Conservation (phyloP, 1,284 basidiomycete genomes). For the Meira nashicola region DNA sequence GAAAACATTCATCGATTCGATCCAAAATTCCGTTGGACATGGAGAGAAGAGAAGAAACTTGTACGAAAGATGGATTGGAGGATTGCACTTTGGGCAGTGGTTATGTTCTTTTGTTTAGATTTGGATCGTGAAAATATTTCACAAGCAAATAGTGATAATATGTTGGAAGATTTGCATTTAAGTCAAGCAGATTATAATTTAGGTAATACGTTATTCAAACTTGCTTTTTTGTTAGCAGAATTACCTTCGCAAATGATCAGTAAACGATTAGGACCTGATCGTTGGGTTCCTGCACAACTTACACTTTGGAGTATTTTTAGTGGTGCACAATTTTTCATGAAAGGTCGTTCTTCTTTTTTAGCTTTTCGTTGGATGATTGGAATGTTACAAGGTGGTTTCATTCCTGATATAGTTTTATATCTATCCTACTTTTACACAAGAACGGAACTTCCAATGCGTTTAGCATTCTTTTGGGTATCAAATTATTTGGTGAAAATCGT, state of each 20-base stretch:
- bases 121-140: slow-evolving; percentile 58
- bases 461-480: slow-evolving; percentile 67
- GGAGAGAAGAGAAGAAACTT: slow-evolving; percentile 61
- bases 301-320: slow-evolving; percentile 57
- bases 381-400: slow-evolving; percentile 61
- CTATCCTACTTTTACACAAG: slow-evolving; percentile 48
- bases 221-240: slow-evolving; percentile 53
- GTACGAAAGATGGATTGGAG: slow-evolving; percentile 23
- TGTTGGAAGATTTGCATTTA: slow-evolving; percentile 62
- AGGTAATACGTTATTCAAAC: slow-evolving; percentile 62
- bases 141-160: slow-evolving; percentile 65
- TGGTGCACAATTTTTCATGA: slow-evolving; percentile 57
- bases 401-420: slow-evolving; percentile 48
- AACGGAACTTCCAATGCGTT: slow-evolving; percentile 60
- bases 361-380: slow-evolving; percentile 15
- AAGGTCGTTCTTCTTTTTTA: slow-evolving; percentile 14
- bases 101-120: slow-evolving; percentile 42
- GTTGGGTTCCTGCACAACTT: slow-evolving; percentile 66
- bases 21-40: slow-evolving; percentile 65
- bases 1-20: slow-evolving; percentile 68
- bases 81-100: slow-evolving; percentile 35
- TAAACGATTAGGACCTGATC: slow-evolving; percentile 66
- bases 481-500: slow-evolving; percentile 59
- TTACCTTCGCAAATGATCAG: slow-evolving; percentile 68
- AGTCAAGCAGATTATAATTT: slow-evolving; percentile 64